A percentile compares a stretch with the other conserved stretches of the same genome.
These are phyloP conservation scores for Bipolaris gigantea DNA, from an alignment of 2,329 filamentous ascomycete species.

Conservation along the genomic window DNA sequence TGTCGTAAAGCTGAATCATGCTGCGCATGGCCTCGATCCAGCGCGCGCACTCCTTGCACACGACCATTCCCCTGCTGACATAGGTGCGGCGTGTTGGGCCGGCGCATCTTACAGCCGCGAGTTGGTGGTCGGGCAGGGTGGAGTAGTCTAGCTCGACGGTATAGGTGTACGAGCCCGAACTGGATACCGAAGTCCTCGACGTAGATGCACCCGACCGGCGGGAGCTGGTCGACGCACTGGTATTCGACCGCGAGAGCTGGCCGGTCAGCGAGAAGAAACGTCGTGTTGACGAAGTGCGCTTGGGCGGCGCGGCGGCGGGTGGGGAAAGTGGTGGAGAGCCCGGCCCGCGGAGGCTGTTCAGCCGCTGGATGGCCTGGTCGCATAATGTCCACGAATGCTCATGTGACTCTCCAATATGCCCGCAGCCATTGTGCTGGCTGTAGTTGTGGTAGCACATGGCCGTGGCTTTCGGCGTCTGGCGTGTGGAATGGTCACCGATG, in stretches of 20 bases:
- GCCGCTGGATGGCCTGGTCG: slow-evolving; percentile 23
- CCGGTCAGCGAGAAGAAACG: slow-evolving; percentile 32
- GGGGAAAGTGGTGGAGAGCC: slow-evolving; percentile 31
- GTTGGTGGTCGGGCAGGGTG: slow-evolving; percentile 33
- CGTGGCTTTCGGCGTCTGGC: neutral
- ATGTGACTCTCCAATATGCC: slow-evolving; percentile 36
- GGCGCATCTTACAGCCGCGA: slow-evolving; percentile 25
- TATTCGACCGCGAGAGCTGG: slow-evolving; percentile 29
- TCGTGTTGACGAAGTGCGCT: slow-evolving; percentile 26
- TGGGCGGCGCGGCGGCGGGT: slow-evolving; percentile 17
- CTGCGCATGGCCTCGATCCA: slow-evolving; percentile 35
- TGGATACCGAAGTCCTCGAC: slow-evolving; percentile 18
- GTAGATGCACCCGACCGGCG: slow-evolving; percentile 13
- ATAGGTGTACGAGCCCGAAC: slow-evolving; percentile 14
- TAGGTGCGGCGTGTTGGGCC: slow-evolving; percentile 22
- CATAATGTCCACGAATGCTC: slow-evolving; percentile 35
- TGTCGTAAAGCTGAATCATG: slow-evolving; percentile 37
- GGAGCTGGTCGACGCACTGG: slow-evolving; percentile 22
- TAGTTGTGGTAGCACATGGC: slow-evolving; percentile 40
- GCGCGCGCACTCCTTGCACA: slow-evolving; percentile 35
- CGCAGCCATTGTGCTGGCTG: slow-evolving; percentile 40
- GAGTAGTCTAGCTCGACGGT: slow-evolving; percentile 20
- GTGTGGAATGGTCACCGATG: neutral
- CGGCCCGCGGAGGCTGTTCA: slow-evolving; percentile 32
- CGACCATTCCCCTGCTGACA: slow-evolving; percentile 29